Evolutionary conservation across 1,284 basidiomycete genomes (phyloP).

Genomic region (Neotropicomus parvogracilis): DNA sequence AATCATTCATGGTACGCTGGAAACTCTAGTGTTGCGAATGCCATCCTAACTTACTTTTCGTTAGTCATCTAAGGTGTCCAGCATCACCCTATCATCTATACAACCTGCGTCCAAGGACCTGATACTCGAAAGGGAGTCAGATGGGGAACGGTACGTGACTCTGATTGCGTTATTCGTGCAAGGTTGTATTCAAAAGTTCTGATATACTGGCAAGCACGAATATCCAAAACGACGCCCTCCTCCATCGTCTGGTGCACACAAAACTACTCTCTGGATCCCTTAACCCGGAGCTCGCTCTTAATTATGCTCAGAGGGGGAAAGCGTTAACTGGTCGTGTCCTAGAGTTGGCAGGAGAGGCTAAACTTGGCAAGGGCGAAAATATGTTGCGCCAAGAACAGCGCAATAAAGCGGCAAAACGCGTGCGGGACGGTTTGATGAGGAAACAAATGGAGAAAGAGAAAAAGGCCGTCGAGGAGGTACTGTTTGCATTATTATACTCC

Average conservation of each 20-base stretch:
- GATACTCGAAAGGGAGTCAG: constrained; percentile 49
- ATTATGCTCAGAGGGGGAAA: constrained; percentile 62
- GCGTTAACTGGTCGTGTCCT: constrained; percentile 70
- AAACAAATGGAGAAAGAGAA: constrained; percentile 57
- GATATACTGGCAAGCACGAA: constrained; percentile 50
- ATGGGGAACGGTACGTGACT: constrained; percentile 27
- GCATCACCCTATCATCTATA: constrained; percentile 42
- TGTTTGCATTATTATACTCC: not conserved
- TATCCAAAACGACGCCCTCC: constrained; percentile 66
- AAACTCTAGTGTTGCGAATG: constrained; percentile 1
- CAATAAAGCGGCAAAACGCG: constrained; percentile 62
- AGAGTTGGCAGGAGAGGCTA: constrained; percentile 61
- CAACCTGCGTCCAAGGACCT: constrained; percentile 30
- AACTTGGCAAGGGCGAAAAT: constrained; percentile 69
- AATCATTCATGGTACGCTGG: constrained; percentile 65
- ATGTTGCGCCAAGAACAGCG: constrained; percentile 55
- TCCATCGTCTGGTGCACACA: constrained; percentile 75
- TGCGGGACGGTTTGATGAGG: constrained; percentile 61
- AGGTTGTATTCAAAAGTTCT: constrained; percentile 1
- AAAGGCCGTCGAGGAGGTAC: constrained; percentile 63
- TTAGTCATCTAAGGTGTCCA: constrained; percentile 74
- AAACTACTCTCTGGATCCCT: constrained; percentile 69
- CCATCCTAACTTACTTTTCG: constrained; percentile 1
- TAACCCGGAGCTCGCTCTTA: constrained; percentile 55
- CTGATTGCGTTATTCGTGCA: not conserved